Conservation (phyloP, 2,329 filamentous ascomycete genomes). For the Coniella lustricola region DNA sequence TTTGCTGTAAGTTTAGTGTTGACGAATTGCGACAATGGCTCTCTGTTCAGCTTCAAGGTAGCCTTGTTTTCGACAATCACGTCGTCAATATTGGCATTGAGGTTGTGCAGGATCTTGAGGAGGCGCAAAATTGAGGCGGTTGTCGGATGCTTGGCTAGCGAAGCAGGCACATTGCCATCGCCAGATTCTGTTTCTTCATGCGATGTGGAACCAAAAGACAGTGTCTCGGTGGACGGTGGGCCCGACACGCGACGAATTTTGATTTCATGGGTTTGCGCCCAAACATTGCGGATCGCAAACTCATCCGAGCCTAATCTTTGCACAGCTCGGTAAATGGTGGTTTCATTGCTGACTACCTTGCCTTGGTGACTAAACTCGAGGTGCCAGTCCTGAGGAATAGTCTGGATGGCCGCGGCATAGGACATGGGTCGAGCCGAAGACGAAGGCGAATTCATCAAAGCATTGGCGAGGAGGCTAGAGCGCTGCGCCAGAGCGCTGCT, state of each 20-base stretch:
- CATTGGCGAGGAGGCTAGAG: constrained; percentile 32
- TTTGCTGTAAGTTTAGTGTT: constrained; percentile 98
- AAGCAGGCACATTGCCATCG: constrained; percentile 62
- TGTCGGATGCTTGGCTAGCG: constrained; percentile 73
- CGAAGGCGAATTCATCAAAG: constrained; percentile 38
- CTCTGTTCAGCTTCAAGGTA: constrained; percentile 62
- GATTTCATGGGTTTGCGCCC: constrained; percentile 85
- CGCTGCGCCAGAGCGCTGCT: constrained; percentile 32
- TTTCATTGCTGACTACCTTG: constrained; percentile 80
- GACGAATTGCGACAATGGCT: constrained; percentile 89
- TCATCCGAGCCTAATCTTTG: constrained; percentile 61
- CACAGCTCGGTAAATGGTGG: constrained; percentile 91
- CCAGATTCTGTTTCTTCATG: constrained; percentile 45
- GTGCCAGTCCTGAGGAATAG: constrained; percentile 87
- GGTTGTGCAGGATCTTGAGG: constrained; percentile 81
- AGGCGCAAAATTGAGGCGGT: constrained; percentile 83
- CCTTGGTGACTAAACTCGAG: constrained; percentile 88
- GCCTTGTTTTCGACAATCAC: constrained; percentile 74
- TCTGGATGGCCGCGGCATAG: constrained; percentile 76
- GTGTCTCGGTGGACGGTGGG: constrained; percentile 67
- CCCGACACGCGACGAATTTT: constrained; percentile 84
- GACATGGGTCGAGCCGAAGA: constrained; percentile 62
- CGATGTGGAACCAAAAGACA: constrained; percentile 49
- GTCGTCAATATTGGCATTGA: constrained; percentile 91
- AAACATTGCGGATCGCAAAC: constrained; percentile 67